Percentiles rank a stretch among this genome's conserved stretches.
Evolutionary conservation across 768 basidiomycete genomes (phyloP).

Genomic region (Dioszegia aurantiaca): DNA sequence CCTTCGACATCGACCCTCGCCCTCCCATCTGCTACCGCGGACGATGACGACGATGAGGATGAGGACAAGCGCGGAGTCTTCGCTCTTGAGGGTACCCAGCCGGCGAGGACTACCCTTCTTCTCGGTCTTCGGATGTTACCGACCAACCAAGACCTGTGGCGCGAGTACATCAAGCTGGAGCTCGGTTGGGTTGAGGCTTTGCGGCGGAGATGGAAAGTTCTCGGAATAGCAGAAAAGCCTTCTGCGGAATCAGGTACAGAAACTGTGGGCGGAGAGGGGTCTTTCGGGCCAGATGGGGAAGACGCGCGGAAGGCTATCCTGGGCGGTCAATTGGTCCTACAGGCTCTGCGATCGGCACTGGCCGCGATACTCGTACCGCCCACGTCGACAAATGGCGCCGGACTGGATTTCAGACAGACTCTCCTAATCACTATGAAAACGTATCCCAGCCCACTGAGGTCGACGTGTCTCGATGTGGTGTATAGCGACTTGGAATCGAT

Average conservation of each 20-base stretch:
- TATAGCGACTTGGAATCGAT: conserved; percentile 36
- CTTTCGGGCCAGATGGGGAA: conserved; percentile 48
- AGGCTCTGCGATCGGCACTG: conserved; percentile 28
- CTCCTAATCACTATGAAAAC: conserved; percentile 40
- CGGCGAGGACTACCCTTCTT: conserved; percentile 77
- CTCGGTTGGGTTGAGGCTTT: conserved; percentile 77
- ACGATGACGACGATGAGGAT: conserved; percentile 14
- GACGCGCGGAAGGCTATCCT: conserved; percentile 45
- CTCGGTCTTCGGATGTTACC: conserved; percentile 77
- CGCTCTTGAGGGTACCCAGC: conserved; percentile 52
- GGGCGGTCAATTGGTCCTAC: conserved; percentile 24
- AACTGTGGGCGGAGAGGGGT: conserved; percentile 66
- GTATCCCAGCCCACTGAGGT: conserved; percentile 50
- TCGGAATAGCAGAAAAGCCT: conserved; percentile 60
- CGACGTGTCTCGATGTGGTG: conserved; percentile 32
- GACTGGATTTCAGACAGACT: conserved; percentile 49
- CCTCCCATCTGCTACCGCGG: conserved; percentile 22
- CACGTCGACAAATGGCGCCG: conserved; percentile 13
- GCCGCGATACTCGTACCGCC: conserved; percentile 19
- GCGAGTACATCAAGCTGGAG: conserved; percentile 87
- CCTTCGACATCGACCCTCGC: conserved; percentile 36
- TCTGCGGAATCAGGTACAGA: not conserved
- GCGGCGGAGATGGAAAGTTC: conserved; percentile 70
- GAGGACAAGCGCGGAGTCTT: conserved; percentile 32
- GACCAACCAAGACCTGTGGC: conserved; percentile 74